A percentile compares a stretch with the other conserved stretches of the same genome.
Conservation (phyloP, 2,329 filamentous ascomycete species). For the Pleochaeta shiraiana region DNA sequence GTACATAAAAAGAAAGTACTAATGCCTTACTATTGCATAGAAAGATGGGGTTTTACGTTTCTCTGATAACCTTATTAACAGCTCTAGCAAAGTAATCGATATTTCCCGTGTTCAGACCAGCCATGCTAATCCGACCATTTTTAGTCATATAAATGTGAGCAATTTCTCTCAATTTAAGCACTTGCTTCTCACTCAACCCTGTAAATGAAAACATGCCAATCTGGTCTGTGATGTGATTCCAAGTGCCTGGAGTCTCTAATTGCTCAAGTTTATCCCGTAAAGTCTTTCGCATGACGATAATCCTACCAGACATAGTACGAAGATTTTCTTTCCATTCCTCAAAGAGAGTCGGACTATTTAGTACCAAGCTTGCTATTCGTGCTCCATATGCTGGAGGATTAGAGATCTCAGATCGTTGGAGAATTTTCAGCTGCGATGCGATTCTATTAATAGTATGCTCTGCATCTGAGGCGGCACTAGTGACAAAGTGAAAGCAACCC, state of each 20-base stretch:
- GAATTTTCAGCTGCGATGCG: conserved; percentile 71
- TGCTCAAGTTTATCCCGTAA: conserved; percentile 64
- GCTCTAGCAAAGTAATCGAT: conserved; percentile 85
- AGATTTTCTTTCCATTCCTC: conserved; percentile 79
- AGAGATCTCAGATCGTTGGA: conserved; percentile 93
- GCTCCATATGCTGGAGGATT: conserved; percentile 93
- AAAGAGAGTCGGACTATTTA: conserved; percentile 69
- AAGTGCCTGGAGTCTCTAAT: conserved; percentile 67
- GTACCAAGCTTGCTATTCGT: conserved; percentile 60
- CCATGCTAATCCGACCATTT: conserved; percentile 97
- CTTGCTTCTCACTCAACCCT: conserved; percentile 52
- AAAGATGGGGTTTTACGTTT: no score
- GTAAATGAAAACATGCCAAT: conserved; percentile 99
- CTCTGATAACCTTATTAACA: conserved; percentile 55
- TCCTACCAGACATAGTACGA: conserved; percentile 82
- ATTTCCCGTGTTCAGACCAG: conserved; percentile 82
- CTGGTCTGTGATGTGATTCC: conserved; percentile 96
- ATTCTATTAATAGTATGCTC: conserved; percentile 38
- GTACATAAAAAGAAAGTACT: no score
- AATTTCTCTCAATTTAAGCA: conserved; percentile 43
- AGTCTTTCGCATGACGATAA: conserved; percentile 71
- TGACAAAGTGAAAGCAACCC: conserved; percentile 88
- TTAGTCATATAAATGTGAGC: conserved; percentile 84
- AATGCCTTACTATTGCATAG: no score
- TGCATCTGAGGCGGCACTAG: conserved; percentile 46